phyloP scores from a whole-genome alignment of 345 rosid species.

The Murraya paniculata region DNA sequence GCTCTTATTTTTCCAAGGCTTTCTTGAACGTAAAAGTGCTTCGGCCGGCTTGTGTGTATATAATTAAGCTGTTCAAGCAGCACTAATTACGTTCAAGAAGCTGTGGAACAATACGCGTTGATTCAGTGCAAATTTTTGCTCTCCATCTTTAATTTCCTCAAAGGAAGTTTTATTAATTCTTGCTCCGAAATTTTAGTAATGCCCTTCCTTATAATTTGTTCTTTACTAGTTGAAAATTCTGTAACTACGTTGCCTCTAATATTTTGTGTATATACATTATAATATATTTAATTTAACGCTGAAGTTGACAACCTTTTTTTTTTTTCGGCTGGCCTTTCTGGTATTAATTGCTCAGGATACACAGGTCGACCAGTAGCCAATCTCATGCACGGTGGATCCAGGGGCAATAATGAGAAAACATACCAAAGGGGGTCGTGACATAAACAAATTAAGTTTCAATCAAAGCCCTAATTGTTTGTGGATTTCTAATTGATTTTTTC shows the following conservation, averaged over 20 bases:
- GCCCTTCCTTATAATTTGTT: not conserved
- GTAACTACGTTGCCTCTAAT: not conserved
- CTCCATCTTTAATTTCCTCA: not conserved
- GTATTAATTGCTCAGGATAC: not conserved
- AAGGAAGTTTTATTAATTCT: not conserved
- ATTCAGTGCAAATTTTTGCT: not conserved
- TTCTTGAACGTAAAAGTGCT: slow-evolving; percentile 1
- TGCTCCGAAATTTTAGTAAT: too few relatives aligned
- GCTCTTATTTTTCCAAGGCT: not conserved
- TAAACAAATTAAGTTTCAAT: too few relatives aligned
- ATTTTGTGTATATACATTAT: not conserved
- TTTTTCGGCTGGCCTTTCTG: not conserved
- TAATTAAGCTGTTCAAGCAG: not conserved
- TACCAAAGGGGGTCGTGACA: too few relatives aligned
- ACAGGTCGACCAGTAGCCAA: not conserved
- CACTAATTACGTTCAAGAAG: not conserved
- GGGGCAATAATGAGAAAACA: too few relatives aligned
- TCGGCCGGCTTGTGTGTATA: not conserved
- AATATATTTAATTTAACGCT: not conserved
- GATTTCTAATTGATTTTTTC: too few relatives aligned
- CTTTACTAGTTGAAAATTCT: not conserved
- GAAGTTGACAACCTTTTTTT: not conserved
- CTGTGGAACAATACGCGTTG: not conserved
- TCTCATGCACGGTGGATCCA: not conserved
- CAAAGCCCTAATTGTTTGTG: too few relatives aligned